Conservation (phyloP, 352 stramenopile species). For the Pythium utonaiense region DNA sequence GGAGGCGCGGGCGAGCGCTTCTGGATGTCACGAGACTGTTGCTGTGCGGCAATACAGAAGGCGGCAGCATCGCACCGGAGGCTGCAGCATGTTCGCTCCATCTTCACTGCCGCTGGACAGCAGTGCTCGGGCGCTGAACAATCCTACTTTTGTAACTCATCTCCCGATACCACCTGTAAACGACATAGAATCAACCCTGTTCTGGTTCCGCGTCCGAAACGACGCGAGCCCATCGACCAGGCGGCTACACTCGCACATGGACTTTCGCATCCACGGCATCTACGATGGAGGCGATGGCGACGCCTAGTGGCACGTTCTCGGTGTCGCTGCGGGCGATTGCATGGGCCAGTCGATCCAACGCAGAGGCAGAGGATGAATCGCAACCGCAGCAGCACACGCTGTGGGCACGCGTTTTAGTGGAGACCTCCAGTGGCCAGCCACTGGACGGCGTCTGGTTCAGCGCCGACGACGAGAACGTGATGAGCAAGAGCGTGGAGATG, state of each 20-base stretch:
- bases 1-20: no score
- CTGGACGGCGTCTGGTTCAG: conserved; percentile 53
- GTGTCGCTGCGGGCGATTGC: conserved; percentile 33
- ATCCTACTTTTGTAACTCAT: no score
- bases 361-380: background rate
- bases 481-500: conserved; percentile 36
- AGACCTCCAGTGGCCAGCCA: conserved; percentile 21
- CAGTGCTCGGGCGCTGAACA: no score
- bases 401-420: conserved; percentile 42
- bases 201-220: background rate
- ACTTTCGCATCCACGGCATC: background rate
- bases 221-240: conserved; percentile 8
- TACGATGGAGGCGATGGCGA: background rate
- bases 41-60: no score
- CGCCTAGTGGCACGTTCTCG: conserved; percentile 31
- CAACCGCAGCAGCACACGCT: conserved; percentile 16
- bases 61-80: no score
- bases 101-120: no score
- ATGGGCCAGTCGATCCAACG: conserved; percentile 16
- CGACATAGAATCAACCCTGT: background rate
- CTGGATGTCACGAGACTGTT: no score
- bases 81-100: no score
- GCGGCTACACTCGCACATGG: background rate
- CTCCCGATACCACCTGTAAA: no score
- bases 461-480: conserved; percentile 45